Evolutionary conservation across 2,329 filamentous ascomycete species (phyloP), one percentile per base, ranked within the genome.

Genomic region (Scytalidium sp.): DNA sequence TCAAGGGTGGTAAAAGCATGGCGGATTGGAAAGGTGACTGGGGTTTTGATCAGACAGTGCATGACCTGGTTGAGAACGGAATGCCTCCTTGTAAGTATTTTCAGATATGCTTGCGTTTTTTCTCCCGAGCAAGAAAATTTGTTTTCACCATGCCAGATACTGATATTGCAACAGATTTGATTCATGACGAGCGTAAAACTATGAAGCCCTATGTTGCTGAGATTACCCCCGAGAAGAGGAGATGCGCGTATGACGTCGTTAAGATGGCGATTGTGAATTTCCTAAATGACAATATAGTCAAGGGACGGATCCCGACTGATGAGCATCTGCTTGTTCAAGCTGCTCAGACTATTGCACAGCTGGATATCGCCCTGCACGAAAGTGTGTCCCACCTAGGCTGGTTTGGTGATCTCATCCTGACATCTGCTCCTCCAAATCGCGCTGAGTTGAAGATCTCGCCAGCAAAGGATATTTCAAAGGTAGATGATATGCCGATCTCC

Each of bases 21-120:
- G 79, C 78, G 54, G 80, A 85, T 65, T 86, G 83, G 83, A 83
- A 84, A 73, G 83, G 83, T 70, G 82, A 83, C 66, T 85, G 82
- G 81, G 83, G 83, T 73, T 85, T 86, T 54, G 82, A 85, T 49
- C 69, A 71, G 22, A 75, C 79, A 29, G 76, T 85, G 40, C 70
- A 83, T 57, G 74, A 81, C 54, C 78, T 84, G 72, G 78, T 85
- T 59, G 82, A 85, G 65, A 85, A 85, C 61, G 81, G 81, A 43
- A 83, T 86, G 50, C 83, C 82, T 47, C 81, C 82, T 45, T 85
- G 80, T 83, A 75, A 77, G 70, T 68, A 63, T 64, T 63, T 41
- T 45, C 3, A 53, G 67, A 43, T 63, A 60, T 50, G 66, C 62
- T 65, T 62, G 64, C 52, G 52, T 67, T 56, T 70, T 50, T 57